These are phyloP conservation scores for Macrocybe gigantea DNA, from an alignment of 768 basidiomycete genomes.

Conservation along the genomic window DNA sequence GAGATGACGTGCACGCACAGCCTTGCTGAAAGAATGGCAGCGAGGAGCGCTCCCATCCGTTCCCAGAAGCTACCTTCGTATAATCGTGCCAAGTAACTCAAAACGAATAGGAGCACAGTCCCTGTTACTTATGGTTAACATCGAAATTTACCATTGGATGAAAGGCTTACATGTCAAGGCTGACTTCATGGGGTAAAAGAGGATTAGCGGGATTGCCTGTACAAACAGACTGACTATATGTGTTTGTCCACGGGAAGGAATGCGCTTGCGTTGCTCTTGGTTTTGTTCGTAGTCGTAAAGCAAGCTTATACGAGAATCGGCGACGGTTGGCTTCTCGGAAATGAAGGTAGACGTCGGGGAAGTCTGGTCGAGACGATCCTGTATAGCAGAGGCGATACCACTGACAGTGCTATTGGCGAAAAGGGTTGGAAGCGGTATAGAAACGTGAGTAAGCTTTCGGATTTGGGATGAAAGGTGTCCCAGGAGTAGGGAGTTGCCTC, in stretches of 20 bases:
- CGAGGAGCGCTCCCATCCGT: conserved; percentile 25
- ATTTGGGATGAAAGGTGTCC: conserved; percentile 39
- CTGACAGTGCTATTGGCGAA: conserved; percentile 36
- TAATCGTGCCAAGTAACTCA: conserved; percentile 26
- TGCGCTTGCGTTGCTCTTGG: conserved; percentile 14
- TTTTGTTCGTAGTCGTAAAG: conserved; percentile 24
- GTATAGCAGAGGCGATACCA: conserved; percentile 34
- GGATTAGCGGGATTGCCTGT: conserved; percentile 33
- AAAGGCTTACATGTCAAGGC: conserved; percentile 31
- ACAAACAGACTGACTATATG: conserved; percentile 34
- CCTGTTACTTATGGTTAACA: conserved; percentile 15
- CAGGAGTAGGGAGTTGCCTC: conserved; percentile 39
- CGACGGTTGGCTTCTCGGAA: too few species aligned
- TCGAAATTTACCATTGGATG: background rate
- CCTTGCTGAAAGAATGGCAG: conserved; percentile 28
- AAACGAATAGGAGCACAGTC: conserved; percentile 31
- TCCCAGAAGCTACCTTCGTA: conserved; percentile 25
- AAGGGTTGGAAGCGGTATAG: conserved; percentile 29
- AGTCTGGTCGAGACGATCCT: conserved; percentile 12
- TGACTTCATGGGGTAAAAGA: conserved; percentile 41
- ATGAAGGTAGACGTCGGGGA: conserved; percentile 9
- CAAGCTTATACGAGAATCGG: too few species aligned
- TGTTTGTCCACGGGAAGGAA: conserved; percentile 19
- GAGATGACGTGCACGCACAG: conserved; percentile 26
- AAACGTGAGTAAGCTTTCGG: conserved; percentile 31